Evolutionary conservation across 2,329 filamentous ascomycete genomes (phyloP), one percentile per base, ranked within the genome.

Genomic region (Paradendryphiella salina): DNA sequence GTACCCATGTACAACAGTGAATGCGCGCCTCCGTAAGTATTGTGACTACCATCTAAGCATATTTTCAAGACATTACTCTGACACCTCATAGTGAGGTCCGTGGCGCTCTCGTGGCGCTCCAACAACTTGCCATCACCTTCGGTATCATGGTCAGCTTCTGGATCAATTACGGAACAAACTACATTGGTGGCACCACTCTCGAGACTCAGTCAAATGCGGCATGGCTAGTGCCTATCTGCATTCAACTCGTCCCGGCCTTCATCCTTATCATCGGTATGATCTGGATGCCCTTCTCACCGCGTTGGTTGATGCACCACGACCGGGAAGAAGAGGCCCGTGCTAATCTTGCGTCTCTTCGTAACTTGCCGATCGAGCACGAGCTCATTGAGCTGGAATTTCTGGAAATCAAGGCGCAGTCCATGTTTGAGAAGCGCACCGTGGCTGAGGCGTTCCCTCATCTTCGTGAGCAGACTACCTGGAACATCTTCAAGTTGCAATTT

Each of bases 261-360:
- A 60, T 90, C 3, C 80, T 93, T 1, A 82, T 86, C 21, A 61
- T 80, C 9, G 88, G 88, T 31, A 91, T 91, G 81, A 65, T 88
- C 9, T 89, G 89, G 74, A 89, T 92, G 87, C 89, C 88, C 0
- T 90, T 88, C 73, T 87, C 83, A 0, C 89, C 89, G 0, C 80
- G 89, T 59, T 91, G 87, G 87, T 80, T 93, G 1, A 75, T 88
- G 7, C 84, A 90, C 67, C 85, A 88, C 62, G 77, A 76, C 49
- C 84, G 87, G 29, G 87, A 91, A 63, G 79, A 79, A 0, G 88
- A 92, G 67, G 86, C 86, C 0, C 81, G 82, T 13, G 67, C 69
- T 8, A 83, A 85, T 1, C 78, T 93, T 1, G 82, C 87, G 0
- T 77, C 69, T 41, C 82, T 93, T 2, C 84, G 89, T 18, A 79